phyloP scores from a whole-genome alignment of 2,329 filamentous ascomycete genomes.

The Scleromitrula shiraiana region DNA sequence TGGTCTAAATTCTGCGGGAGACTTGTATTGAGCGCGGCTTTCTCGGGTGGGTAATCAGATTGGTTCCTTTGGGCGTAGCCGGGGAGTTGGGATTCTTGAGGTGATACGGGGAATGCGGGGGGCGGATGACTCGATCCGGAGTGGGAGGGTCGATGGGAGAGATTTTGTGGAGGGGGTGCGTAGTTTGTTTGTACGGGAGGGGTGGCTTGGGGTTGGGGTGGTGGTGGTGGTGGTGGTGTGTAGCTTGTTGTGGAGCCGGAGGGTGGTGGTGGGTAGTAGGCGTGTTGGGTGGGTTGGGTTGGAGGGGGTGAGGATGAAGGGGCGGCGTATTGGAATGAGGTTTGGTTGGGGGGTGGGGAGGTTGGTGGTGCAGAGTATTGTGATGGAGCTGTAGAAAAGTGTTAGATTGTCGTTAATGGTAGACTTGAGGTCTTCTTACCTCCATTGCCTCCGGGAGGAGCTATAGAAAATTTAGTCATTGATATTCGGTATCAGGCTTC shows the following conservation, averaged over 20 bases:
- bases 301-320: conserved; percentile 25
- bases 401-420: neutral
- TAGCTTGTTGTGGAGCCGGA: conserved; percentile 9
- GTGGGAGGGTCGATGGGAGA: conserved; percentile 30
- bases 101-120: conserved; percentile 8
- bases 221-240: conserved; percentile 22
- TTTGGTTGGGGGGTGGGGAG: conserved; percentile 26
- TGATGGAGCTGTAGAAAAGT: conserved; percentile 13
- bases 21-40: conserved; percentile 27
- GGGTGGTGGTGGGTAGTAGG: conserved; percentile 30
- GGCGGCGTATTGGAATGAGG: conserved; percentile 25
- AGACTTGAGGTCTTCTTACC: conserved; percentile 11
- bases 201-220: conserved; percentile 26
- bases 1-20: conserved; percentile 30
- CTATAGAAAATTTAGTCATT: conserved; percentile 20
- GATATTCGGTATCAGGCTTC: conserved; percentile 2
- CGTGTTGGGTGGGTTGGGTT: conserved; percentile 15
- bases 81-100: conserved; percentile 19
- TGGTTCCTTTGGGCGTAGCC: conserved; percentile 11
- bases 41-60: conserved; percentile 21
- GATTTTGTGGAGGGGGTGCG: conserved; percentile 23
- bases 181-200: conserved; percentile 15
- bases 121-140: conserved; percentile 9
- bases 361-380: conserved; percentile 25
- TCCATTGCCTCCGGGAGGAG: conserved; percentile 25